Evolutionary conservation across 164 flowering plant genomes (phyloP).

Genomic region (Dillenia turbinata): DNA sequence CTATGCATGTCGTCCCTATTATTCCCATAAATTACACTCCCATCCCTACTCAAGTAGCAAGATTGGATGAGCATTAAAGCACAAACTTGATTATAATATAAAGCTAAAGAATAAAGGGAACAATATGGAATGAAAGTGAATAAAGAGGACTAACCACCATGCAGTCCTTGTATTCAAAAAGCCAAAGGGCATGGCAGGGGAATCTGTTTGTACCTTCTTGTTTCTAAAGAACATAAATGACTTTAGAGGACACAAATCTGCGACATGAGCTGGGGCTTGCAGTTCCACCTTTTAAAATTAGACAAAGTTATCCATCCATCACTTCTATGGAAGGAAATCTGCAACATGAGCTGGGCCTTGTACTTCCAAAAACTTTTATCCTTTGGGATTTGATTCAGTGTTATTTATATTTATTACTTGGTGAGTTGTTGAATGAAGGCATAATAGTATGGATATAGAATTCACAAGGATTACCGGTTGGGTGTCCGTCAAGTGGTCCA

Average conservation of each 20-base stretch:
- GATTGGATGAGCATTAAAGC: too few relatives aligned
- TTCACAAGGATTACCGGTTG: constrained; percentile 22
- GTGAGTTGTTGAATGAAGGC: too few relatives aligned
- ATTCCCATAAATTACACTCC: constrained; percentile 52
- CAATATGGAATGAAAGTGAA: too few relatives aligned
- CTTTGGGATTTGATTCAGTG: too few relatives aligned
- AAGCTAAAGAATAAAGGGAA: too few relatives aligned
- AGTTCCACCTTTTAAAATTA: constrained; percentile 29
- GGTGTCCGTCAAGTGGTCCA: constrained; percentile 52
- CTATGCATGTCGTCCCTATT: constrained; percentile 26
- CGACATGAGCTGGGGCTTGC: constrained; percentile 31
- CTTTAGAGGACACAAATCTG: constrained; percentile 36
- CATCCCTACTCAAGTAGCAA: constrained; percentile 38
- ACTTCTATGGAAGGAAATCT: neutral
- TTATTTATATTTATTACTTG: too few relatives aligned
- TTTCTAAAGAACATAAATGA: constrained; percentile 38
- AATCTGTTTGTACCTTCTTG: constrained; percentile 12
- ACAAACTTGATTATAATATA: too few relatives aligned
- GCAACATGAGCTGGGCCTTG: too few relatives aligned
- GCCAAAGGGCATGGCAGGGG: constrained; percentile 8
- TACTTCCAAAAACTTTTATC: too few relatives aligned
- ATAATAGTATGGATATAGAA: too few relatives aligned
- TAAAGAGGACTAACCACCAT: constrained; percentile 26
- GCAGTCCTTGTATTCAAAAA: constrained; percentile 23
- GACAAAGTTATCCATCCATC: neutral